Percentiles rank a stretch among this genome's conserved stretches.
phyloP scores from a whole-genome alignment of 176 grass and related monocot genomes.

The Musa acuminata region DNA sequence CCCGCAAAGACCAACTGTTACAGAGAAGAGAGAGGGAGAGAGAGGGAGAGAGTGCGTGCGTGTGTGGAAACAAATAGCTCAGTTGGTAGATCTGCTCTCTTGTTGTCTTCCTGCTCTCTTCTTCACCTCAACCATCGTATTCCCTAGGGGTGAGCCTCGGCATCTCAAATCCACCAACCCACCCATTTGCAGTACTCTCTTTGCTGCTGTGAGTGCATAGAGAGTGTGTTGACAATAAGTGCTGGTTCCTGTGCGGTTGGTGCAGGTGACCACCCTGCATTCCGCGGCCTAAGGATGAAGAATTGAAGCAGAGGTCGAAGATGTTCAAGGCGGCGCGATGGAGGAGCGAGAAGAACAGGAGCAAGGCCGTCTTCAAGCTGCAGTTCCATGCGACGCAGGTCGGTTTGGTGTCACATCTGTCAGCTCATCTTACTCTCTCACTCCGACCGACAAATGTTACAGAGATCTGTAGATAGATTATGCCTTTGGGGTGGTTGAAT shows the following conservation, averaged over 20 bases:
- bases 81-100: background rate
- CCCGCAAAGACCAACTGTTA: background rate
- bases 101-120: background rate
- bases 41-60: background rate
- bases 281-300: background rate
- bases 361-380: constrained; percentile 86
- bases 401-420: background rate
- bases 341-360: constrained; percentile 70
- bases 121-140: too few relatives aligned
- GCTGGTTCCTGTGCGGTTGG: background rate
- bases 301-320: constrained; percentile 18
- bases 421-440: too few relatives aligned
- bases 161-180: background rate
- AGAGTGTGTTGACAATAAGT: too few relatives aligned
- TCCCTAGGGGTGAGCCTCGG: too few relatives aligned
- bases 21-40: background rate
- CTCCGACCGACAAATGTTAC: background rate
- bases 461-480: too few relatives aligned
- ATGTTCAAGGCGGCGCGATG: constrained; percentile 88
- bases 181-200: background rate
- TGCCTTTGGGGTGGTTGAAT: background rate
- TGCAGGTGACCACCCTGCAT: constrained; percentile 1
- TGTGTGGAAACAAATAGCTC: background rate
- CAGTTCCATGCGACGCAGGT: constrained; percentile 84
- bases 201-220: background rate